Percentiles rank a stretch among this genome's conserved stretches.
Evolutionary conservation across 2,329 filamentous ascomycete species (phyloP).

Genomic region (Ampelomyces quisqualis): DNA sequence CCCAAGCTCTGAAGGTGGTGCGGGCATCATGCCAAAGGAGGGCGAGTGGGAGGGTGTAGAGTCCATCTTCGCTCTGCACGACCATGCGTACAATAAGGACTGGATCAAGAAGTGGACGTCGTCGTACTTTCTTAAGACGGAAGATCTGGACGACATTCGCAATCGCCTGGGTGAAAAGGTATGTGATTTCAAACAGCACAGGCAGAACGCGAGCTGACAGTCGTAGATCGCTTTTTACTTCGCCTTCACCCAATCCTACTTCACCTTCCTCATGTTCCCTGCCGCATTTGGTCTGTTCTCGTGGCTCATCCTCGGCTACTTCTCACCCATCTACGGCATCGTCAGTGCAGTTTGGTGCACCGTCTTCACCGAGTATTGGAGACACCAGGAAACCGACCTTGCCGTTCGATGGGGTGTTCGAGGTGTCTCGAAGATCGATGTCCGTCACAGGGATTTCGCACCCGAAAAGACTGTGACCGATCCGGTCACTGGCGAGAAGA

Average conservation of each 20-base stretch:
- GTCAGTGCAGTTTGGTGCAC: slow-evolving; percentile 81
- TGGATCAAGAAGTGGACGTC: slow-evolving; percentile 56
- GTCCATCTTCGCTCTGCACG: slow-evolving; percentile 53
- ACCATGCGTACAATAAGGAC: slow-evolving; percentile 54
- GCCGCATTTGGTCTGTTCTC: slow-evolving; percentile 73
- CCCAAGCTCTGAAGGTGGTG: slow-evolving; percentile 50
- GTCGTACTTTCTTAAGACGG: slow-evolving; percentile 48
- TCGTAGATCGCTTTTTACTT: slow-evolving; percentile 85
- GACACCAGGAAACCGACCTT: slow-evolving; percentile 84
- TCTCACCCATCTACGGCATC: slow-evolving; percentile 77
- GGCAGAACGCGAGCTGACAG: slow-evolving; percentile 15
- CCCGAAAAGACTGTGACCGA: slow-evolving; percentile 78
- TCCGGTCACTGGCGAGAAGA: slow-evolving; percentile 75
- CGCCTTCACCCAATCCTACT: slow-evolving; percentile 89
- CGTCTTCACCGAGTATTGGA: slow-evolving; percentile 94
- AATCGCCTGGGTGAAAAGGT: slow-evolving; percentile 54
- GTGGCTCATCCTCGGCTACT: slow-evolving; percentile 82
- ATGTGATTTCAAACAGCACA: neutral
- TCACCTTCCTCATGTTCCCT: slow-evolving; percentile 79
- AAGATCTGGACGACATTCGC: slow-evolving; percentile 54
- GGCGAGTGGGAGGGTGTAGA: slow-evolving; percentile 54
- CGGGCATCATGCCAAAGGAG: slow-evolving; percentile 54
- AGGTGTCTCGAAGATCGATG: slow-evolving; percentile 78
- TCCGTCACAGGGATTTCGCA: slow-evolving; percentile 72
- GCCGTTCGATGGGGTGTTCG: slow-evolving; percentile 86